Percentiles rank a stretch among this genome's conserved stretches.
These are phyloP conservation scores for Babesia sp. DNA, from an alignment of 169 alveolate species.

Conservation along the genomic window DNA sequence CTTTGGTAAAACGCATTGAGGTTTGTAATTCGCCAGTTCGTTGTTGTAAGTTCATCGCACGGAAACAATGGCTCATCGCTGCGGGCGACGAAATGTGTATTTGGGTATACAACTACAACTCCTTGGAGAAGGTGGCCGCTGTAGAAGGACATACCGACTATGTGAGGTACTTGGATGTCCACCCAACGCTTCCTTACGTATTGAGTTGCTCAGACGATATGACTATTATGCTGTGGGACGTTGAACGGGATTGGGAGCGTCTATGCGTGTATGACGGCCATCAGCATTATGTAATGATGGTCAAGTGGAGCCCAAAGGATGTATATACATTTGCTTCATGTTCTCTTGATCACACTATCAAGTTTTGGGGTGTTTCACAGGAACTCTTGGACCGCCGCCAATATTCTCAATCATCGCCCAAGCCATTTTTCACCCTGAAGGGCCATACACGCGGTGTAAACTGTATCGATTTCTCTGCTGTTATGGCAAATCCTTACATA, in stretches of 20 bases:
- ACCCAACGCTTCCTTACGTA: constrained; percentile 92
- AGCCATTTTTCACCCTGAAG: constrained; percentile 91
- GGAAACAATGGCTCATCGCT: constrained; percentile 93
- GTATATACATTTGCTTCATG: constrained; percentile 94
- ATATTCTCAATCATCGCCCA: constrained; percentile 70
- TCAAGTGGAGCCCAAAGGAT: constrained; percentile 96
- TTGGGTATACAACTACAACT: constrained; percentile 93
- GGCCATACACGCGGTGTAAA: constrained; percentile 99
- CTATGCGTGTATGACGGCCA: constrained; percentile 93
- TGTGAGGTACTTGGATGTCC: constrained; percentile 95
- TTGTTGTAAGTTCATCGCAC: constrained; percentile 92
- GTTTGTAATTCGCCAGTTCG: constrained; percentile 92
- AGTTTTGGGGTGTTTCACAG: constrained; percentile 89
- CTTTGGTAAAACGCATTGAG: constrained; percentile 90
- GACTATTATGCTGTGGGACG: constrained; percentile 92
- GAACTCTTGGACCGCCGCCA: constrained; percentile 35
- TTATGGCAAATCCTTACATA: constrained; percentile 91
- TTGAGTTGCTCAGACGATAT: constrained; percentile 97
- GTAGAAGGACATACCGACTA: constrained; percentile 97
- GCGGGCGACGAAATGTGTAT: constrained; percentile 93
- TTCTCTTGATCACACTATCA: constrained; percentile 92
- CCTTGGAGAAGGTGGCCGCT: constrained; percentile 91
- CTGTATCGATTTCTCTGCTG: constrained; percentile 81
- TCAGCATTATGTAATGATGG: constrained; percentile 97
- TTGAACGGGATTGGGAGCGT: constrained; percentile 92